Evolutionary conservation across 2,329 filamentous ascomycete species (phyloP).

Genomic region (Trichoderma cornu-damae): DNA sequence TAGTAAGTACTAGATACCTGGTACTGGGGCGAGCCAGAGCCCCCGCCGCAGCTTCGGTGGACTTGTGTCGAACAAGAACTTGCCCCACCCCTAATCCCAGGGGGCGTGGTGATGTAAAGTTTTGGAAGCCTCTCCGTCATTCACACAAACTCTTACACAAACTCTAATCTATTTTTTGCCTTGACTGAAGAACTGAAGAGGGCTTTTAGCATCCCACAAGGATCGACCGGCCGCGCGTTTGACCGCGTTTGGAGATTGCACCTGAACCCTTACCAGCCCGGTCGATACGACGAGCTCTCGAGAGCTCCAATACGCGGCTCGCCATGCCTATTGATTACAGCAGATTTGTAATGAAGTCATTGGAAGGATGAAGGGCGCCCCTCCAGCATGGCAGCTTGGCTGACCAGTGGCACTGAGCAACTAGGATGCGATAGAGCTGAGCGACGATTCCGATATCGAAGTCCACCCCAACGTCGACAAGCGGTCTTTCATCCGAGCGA

Average conservation of each 20-base stretch:
- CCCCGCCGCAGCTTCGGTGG: constrained; percentile 17
- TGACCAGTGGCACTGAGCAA: not conserved
- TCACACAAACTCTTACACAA: not conserved
- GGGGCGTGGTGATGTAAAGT: not conserved
- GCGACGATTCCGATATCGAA: constrained; percentile 96
- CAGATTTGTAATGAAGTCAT: constrained; percentile 56
- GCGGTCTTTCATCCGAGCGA: constrained; percentile 94
- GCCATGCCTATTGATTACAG: constrained; percentile 55
- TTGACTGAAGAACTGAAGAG: too few species aligned
- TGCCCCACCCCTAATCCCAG: constrained; percentile 16
- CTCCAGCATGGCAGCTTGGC: not conserved
- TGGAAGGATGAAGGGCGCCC: not conserved
- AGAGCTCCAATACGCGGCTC: constrained; percentile 10
- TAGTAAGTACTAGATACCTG: not conserved
- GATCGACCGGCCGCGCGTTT: too few species aligned
- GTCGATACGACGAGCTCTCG: not conserved
- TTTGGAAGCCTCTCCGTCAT: not conserved
- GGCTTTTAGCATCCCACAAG: too few species aligned
- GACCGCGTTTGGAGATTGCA: too few species aligned
- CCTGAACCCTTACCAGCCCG: not conserved
- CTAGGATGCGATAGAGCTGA: constrained; percentile 87
- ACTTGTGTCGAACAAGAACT: constrained; percentile 3
- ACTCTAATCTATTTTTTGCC: too few species aligned
- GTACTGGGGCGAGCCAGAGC: too few species aligned
- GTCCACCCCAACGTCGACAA: constrained; percentile 99